phyloP scores from a whole-genome alignment of 2,329 filamentous ascomycete genomes.

The Aureobasidium sp. region DNA sequence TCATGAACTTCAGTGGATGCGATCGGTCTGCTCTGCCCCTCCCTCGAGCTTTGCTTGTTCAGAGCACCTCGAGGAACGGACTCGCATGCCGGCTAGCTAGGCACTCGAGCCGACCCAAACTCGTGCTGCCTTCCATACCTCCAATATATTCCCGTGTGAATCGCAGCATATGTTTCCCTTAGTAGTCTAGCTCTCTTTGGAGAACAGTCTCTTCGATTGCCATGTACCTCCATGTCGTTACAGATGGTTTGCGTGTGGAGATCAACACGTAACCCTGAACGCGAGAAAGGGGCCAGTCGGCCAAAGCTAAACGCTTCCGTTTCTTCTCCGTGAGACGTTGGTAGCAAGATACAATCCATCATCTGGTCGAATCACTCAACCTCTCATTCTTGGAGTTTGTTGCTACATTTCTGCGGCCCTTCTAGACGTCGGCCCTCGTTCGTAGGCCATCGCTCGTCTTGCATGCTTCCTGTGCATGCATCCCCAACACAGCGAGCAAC shows the following conservation, averaged over 20 bases:
- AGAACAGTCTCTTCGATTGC: neutral
- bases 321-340: conserved; percentile 5
- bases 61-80: neutral
- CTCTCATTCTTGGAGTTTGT: neutral
- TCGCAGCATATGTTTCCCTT: neutral
- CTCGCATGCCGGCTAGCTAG: neutral
- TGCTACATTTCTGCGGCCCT: neutral
- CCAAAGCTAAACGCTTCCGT: conserved; percentile 9
- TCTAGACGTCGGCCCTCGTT: neutral
- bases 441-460: neutral
- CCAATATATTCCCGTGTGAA: neutral
- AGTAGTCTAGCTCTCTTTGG: neutral
- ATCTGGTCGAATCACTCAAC: neutral
- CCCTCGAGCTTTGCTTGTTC: neutral
- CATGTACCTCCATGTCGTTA: conserved; percentile 1
- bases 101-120: conserved; percentile 4
- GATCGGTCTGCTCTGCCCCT: neutral
- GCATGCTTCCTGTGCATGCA: conserved; percentile 15
- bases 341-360: conserved; percentile 3
- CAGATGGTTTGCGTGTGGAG: neutral
- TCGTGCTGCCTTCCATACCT: neutral
- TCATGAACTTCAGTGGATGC: neutral
- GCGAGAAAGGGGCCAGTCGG: conserved; percentile 13
- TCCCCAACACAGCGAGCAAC: conserved; percentile 4
- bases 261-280: conserved; percentile 12